Evolutionary conservation across 2,329 filamentous ascomycete species (phyloP), one percentile per base, ranked within the genome.

Genomic region (Hansfordia pulvinata): DNA sequence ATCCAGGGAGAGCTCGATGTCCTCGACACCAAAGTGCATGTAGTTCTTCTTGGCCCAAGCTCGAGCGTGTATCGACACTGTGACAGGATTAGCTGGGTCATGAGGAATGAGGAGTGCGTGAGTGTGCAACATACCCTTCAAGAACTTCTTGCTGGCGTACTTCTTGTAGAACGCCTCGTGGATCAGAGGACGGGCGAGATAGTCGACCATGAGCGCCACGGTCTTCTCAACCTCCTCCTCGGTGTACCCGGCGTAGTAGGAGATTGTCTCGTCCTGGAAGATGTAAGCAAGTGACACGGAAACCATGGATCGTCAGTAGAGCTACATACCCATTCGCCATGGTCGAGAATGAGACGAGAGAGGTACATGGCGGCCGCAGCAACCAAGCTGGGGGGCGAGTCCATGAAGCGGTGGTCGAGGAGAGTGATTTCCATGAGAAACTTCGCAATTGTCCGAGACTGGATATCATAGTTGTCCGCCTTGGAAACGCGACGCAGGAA

Each of bases 161-260:
- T 98, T 98, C 71, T 93, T 93, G 69, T 94, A 96, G 66, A 98
- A 94, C 19, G 90, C 92, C 52, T 96, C 88, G 47, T 98, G 90
- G 22, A 77, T 71, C 28, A 94, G 81, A 15, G 88, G 90, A 9
- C 82, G 76, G 32, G 81, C 80, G 20, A 98, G 76, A 51, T 98
- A 98, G 53, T 98, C 86, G 34, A 98, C 75, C 86, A 98, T 94
- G 34, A 96, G 68, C 43, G 79, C 70, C 47, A 93, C 83, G 20
- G 96, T 82, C 8, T 88, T 88, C 51, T 88, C 72, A 40, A 98
- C 85, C 55, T 98, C 83, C 24, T 88, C 75, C 53, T 96, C 88
- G 3, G 70, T 78, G 54, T 96, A 98, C 30, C 90, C 90, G 28
- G 90, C 76, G 49, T 96, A 98, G 59, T 92, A 82, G 28, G 78